Evolutionary conservation across 169 alveolate species (phyloP), one percentile per base, ranked within the genome.

Genomic region (Cryptosporidium viatorum): DNA sequence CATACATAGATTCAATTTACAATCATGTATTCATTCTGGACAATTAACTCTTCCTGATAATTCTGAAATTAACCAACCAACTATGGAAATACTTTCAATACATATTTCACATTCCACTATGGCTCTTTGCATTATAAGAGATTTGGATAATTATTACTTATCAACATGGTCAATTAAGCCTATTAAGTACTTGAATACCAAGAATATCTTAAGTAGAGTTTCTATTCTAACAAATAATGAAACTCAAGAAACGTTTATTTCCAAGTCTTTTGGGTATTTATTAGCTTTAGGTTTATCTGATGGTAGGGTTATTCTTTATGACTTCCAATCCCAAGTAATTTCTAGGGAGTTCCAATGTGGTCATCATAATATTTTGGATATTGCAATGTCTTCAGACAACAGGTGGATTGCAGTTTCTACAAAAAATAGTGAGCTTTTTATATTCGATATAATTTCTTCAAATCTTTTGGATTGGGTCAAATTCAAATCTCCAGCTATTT

Each of bases 1-100:
- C 39, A 89, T 97, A 16, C 97, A 96, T 89, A 94, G 96, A 50
- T 95, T 97, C 86, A 97, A 96, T 60, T 94, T 97, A 86, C 98
- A 97, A 89, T 93, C 96, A 52, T 95, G 97, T 1, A 59, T 86
- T 12, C 92, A 85, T 70, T 91, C 95, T 21, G 93, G 93, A n/a
- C 84, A 50, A 48, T 55, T 74, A 62, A 1, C 26, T 41, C 50
- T 33, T 41, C 29, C 31, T 9, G 68, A 55, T n/a, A 37, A 84
- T 21, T 58, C 85, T n/a, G 68, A 62, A 33, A 65, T 51, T n/a
- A 29, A 75, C 10, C 29, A 35, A 26, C 85, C 69, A 70, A 39
- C 69, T 7, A 43, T 50, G 45, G 21, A 67, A 48, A 35, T 74
- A 37, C 85, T 67, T 65, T 84, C 71, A 48, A 41, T 85, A 58